Conservation (phyloP, 139 green algal species). For the Chlorella sp. region DNA sequence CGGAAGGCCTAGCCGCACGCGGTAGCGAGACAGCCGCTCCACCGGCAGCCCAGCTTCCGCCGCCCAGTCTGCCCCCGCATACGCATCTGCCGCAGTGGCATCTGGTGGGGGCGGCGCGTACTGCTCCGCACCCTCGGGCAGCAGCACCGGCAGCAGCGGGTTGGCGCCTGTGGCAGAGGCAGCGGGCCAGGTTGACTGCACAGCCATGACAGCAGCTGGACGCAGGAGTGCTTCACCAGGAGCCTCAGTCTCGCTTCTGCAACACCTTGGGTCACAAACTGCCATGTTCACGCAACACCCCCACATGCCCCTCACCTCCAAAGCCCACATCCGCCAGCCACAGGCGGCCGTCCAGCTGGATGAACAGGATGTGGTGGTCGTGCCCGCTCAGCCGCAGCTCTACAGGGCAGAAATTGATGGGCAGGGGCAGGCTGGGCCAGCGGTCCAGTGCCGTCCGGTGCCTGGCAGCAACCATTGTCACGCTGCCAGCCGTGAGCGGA, state of each 20-base stretch:
- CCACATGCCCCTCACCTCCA: background rate
- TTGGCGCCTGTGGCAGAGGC: no score
- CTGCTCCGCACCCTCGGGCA: constrained; percentile 7
- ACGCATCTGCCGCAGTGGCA: background rate
- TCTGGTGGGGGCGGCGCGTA: background rate
- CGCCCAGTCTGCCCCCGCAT: background rate
- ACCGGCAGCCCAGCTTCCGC: background rate
- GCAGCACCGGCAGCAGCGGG: background rate
- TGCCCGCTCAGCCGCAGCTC: constrained; percentile 2
- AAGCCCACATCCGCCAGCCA: constrained; percentile 22
- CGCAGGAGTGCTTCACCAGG: no score
- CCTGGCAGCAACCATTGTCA: no score
- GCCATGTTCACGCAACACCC: no score
- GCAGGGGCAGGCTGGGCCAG: no score
- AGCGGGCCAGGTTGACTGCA: no score
- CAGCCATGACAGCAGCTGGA: no score
- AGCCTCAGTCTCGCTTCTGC: no score
- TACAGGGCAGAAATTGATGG: background rate
- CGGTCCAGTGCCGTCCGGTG: no score
- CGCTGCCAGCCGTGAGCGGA: no score
- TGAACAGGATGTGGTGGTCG: constrained; percentile 24
- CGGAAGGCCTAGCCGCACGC: constrained; percentile 18
- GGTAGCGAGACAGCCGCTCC: background rate
- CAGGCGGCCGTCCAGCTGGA: background rate
- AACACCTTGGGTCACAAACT: no score